phyloP scores from a whole-genome alignment of 768 basidiomycete species.

The Russula griseocarnosa region DNA sequence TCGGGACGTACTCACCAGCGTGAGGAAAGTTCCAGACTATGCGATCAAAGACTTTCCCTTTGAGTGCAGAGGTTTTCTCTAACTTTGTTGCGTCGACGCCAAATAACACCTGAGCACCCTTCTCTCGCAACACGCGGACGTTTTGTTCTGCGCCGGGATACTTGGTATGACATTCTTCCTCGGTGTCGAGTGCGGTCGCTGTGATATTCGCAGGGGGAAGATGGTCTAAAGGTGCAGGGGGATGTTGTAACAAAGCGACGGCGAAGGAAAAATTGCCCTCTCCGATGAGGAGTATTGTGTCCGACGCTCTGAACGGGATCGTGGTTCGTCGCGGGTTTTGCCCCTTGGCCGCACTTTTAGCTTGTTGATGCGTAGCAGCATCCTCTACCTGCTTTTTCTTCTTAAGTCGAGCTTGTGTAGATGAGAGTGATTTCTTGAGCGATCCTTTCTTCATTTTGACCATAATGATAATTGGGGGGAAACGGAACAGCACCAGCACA shows the following conservation, averaged over 20 bases:
- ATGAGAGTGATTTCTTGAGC: slow-evolving; percentile 64
- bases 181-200: slow-evolving; percentile 82
- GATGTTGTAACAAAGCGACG: slow-evolving; percentile 57
- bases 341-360: slow-evolving; percentile 41
- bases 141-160: slow-evolving; percentile 70
- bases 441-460: slow-evolving; percentile 36
- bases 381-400: slow-evolving; percentile 51
- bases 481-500: neutral
- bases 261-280: slow-evolving; percentile 97
- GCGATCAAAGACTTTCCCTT: slow-evolving; percentile 64
- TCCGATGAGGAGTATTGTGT: slow-evolving; percentile 75
- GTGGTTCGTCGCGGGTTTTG: slow-evolving; percentile 40
- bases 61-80: slow-evolving; percentile 54
- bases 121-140: slow-evolving; percentile 49
- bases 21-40: slow-evolving; percentile 97
- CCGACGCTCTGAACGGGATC: slow-evolving; percentile 60
- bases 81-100: slow-evolving; percentile 80
- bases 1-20: slow-evolving; percentile 53
- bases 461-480: neutral
- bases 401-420: slow-evolving; percentile 63
- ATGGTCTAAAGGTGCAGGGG: slow-evolving; percentile 44
- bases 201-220: slow-evolving; percentile 66
- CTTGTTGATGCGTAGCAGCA: slow-evolving; percentile 47
- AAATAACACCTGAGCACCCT: slow-evolving; percentile 72
- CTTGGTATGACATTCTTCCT: slow-evolving; percentile 71